A percentile compares a stretch with the other conserved stretches of the same genome.
Evolutionary conservation across 768 basidiomycete species (phyloP).

Genomic region (Lentinula detonsa): DNA sequence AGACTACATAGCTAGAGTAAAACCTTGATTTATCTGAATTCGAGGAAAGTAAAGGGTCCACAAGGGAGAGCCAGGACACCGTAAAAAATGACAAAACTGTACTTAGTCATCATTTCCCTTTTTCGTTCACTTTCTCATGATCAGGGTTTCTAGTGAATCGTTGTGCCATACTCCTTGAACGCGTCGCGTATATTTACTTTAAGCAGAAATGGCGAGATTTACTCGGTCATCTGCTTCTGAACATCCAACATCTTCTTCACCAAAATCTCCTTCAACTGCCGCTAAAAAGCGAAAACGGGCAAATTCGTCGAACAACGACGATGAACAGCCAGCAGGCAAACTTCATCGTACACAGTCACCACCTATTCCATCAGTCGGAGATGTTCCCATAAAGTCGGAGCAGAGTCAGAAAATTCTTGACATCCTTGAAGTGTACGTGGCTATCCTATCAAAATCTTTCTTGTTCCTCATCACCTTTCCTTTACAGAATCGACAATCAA

Average conservation of each 20-base stretch:
- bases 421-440: conserved; percentile 45
- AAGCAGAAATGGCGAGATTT: conserved; percentile 58
- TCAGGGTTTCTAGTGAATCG: conserved; percentile 1
- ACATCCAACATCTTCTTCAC: conserved; percentile 12
- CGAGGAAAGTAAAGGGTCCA: neutral
- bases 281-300: conserved; percentile 69
- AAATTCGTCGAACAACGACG: conserved; percentile 24
- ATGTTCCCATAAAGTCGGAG: conserved; percentile 36
- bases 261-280: conserved; percentile 17
- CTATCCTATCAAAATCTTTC: neutral
- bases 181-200: conserved; percentile 19
- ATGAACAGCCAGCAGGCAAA: conserved; percentile 47
- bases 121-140: neutral
- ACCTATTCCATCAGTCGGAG: conserved; percentile 32
- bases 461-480: conserved; percentile 3
- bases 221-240: conserved; percentile 58
- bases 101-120: neutral
- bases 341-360: conserved; percentile 31
- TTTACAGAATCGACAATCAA: conserved; percentile 58
- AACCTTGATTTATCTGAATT: too few species aligned
- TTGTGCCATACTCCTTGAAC: conserved; percentile 5
- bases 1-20: too few species aligned
- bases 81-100: neutral
- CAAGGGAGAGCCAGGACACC: neutral
- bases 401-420: conserved; percentile 49